These are phyloP conservation scores for Aristolochia fimbriata DNA, from an alignment of 164 flowering plant genomes.

Conservation along the genomic window DNA sequence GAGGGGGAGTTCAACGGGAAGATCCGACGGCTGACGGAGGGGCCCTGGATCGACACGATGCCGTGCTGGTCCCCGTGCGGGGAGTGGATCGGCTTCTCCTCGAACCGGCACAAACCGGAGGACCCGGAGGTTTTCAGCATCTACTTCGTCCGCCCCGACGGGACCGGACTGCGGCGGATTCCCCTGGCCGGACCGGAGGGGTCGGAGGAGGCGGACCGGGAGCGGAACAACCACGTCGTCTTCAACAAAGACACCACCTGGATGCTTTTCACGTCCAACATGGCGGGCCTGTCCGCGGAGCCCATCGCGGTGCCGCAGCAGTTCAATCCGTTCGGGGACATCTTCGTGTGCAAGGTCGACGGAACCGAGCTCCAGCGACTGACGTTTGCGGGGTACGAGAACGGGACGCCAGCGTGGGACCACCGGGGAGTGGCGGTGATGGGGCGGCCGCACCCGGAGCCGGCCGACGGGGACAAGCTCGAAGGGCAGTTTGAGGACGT, in stretches of 20 bases:
- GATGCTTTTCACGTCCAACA: conserved; percentile 58
- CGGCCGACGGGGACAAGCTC: conserved; percentile 9
- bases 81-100: conserved; percentile 75
- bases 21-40: conserved; percentile 46
- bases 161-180: conserved; percentile 31
- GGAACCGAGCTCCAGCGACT: conserved; percentile 69
- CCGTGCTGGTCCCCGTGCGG: conserved; percentile 83
- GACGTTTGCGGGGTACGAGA: conserved; percentile 71
- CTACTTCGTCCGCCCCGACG: conserved; percentile 63
- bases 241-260: conserved; percentile 61
- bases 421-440: conserved; percentile 8
- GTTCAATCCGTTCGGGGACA: conserved; percentile 81
- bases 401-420: conserved; percentile 83
- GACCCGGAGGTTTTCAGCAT: conserved; percentile 42
- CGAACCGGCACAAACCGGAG: conserved; percentile 63
- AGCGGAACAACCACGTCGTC: conserved; percentile 76
- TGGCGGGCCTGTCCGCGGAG: conserved; percentile 67
- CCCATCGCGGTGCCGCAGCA: conserved; percentile 73
- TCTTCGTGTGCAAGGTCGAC: conserved; percentile 47
- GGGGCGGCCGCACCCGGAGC: conserved; percentile 9
- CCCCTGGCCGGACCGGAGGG: conserved; percentile 40
- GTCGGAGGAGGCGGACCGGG: conserved; percentile 47
- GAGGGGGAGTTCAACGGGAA: conserved; percentile 34
- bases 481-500: conserved; percentile 22
- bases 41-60: conserved; percentile 87